Percentiles rank a stretch among this genome's conserved stretches.
These are phyloP conservation scores for Calonectria hawksworthii DNA, from an alignment of 2,329 filamentous ascomycete genomes.

Conservation along the genomic window DNA sequence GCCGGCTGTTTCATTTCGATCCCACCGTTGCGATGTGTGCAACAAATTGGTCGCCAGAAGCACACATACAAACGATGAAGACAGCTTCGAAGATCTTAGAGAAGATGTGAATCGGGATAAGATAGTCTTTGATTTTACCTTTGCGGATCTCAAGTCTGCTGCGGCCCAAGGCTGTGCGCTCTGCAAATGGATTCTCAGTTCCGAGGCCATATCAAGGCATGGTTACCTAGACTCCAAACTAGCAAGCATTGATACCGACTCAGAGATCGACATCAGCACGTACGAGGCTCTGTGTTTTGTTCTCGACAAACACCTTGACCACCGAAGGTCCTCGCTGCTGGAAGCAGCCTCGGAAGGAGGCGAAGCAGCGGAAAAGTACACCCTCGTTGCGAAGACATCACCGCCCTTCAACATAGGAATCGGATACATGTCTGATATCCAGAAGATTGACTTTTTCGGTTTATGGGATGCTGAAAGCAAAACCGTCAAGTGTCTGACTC, in stretches of 20 bases:
- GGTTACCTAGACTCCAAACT: not conserved
- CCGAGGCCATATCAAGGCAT: constrained; percentile 8
- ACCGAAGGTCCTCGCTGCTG: not conserved
- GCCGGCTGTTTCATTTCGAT: not conserved
- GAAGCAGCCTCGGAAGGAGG: constrained; percentile 5
- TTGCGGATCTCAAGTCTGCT: not conserved
- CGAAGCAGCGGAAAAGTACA: not conserved
- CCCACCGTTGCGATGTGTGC: not conserved
- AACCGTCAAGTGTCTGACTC: not conserved
- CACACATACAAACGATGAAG: not conserved
- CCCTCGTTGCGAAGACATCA: not conserved
- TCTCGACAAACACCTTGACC: not conserved
- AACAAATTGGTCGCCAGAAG: not conserved
- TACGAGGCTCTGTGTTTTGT: constrained; percentile 8
- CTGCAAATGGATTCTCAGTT: constrained; percentile 11
- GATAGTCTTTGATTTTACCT: constrained; percentile 1
- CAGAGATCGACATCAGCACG: not conserved
- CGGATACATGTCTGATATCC: constrained; percentile 7
- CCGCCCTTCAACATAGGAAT: not conserved
- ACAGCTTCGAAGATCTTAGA: not conserved
- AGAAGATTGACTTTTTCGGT: not conserved
- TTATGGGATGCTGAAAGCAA: not conserved
- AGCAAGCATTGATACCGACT: not conserved
- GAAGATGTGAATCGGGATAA: not conserved
- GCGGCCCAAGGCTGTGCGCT: not conserved